A percentile compares a stretch with the other conserved stretches of the same genome.
These are phyloP conservation scores for Phytopythium kandeliae DNA, from an alignment of 352 stramenopile species.

Conservation along the genomic window DNA sequence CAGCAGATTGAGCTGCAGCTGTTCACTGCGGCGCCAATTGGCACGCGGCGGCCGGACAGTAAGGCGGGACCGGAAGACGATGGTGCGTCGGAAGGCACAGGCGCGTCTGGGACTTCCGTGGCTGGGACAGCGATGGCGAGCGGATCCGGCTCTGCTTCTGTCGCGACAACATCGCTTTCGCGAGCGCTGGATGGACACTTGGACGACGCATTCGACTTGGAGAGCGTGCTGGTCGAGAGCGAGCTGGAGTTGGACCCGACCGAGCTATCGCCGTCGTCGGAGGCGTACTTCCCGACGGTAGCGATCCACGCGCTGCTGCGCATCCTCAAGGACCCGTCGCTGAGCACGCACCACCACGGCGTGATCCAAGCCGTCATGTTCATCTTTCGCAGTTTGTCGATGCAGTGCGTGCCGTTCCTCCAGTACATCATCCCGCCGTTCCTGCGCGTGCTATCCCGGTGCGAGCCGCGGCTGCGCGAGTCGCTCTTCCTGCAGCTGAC, in stretches of 20 bases:
- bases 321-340: conserved; percentile 94
- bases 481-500: conserved; percentile 96
- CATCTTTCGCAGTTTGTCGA: conserved; percentile 97
- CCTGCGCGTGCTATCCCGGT: conserved; percentile 88
- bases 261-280: conserved; percentile 63
- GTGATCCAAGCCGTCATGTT: conserved; percentile 99
- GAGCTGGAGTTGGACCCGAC: conserved; percentile 66
- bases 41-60: conserved; percentile 53
- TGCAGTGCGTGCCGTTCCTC: conserved; percentile 95
- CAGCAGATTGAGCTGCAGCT: conserved; percentile 84
- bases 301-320: conserved; percentile 95
- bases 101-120: conserved; percentile 4
- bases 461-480: conserved; percentile 91
- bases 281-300: conserved; percentile 97
- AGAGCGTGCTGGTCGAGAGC: conserved; percentile 52
- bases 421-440: conserved; percentile 97
- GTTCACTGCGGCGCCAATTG: conserved; percentile 82
- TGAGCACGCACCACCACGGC: conserved; percentile 94
- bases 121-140: conserved; percentile 18
- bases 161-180: conserved; percentile 7
- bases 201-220: conserved; percentile 54
- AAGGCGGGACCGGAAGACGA: conserved; percentile 8
- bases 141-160: conserved; percentile 11
- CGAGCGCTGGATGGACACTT: conserved; percentile 2
- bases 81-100: not conserved